Conservation (phyloP, 495 filamentous ascomycete genomes). For the Penicillium dipodomyicola region DNA sequence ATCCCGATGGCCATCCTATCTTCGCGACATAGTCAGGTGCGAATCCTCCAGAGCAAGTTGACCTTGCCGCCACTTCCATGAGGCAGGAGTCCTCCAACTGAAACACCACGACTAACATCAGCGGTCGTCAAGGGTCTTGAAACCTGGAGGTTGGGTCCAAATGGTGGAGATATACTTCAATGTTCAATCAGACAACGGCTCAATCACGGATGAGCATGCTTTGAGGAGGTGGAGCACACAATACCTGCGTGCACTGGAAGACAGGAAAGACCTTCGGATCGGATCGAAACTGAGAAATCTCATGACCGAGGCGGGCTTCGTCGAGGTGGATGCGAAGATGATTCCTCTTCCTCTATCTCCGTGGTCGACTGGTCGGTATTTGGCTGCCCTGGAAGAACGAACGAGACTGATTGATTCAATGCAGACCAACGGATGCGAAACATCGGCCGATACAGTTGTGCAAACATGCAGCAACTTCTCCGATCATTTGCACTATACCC, state of each 20-base stretch:
- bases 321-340: slow-evolving; percentile 68
- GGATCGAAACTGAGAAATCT: slow-evolving; percentile 60
- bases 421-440: slow-evolving; percentile 59
- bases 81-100: background rate
- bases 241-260: slow-evolving; percentile 64
- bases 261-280: slow-evolving; percentile 67
- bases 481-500: slow-evolving; percentile 63
- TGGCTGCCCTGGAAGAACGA: background rate
- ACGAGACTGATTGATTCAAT: slow-evolving; percentile 7
- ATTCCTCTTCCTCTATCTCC: slow-evolving; percentile 70
- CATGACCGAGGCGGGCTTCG: slow-evolving; percentile 67
- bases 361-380: slow-evolving; percentile 65
- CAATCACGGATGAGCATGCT: slow-evolving; percentile 67
- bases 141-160: slow-evolving; percentile 82
- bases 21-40: slow-evolving; percentile 71
- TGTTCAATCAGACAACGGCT: slow-evolving; percentile 87
- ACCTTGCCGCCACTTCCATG: slow-evolving; percentile 2
- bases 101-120: slow-evolving; percentile 19
- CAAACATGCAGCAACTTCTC: slow-evolving; percentile 60
- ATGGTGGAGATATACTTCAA: slow-evolving; percentile 87
- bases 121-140: slow-evolving; percentile 48
- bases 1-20: slow-evolving; percentile 73
- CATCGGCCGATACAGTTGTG: slow-evolving; percentile 60
- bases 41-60: slow-evolving; percentile 2
- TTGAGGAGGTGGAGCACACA: slow-evolving; percentile 70